These are phyloP conservation scores for Leccinum huronense DNA, from an alignment of 1,284 basidiomycete species.

Conservation along the genomic window DNA sequence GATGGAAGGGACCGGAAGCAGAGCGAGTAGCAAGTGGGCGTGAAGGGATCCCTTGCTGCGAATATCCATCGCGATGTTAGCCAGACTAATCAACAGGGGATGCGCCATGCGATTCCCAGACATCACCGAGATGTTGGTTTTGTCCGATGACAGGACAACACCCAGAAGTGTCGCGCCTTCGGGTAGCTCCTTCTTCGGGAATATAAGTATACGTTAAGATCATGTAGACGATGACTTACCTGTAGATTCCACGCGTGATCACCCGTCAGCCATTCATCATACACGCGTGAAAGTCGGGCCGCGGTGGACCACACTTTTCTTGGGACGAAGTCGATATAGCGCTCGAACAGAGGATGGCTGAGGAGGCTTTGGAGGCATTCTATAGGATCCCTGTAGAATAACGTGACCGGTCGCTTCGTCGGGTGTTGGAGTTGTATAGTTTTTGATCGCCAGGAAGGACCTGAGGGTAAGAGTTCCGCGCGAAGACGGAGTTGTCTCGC, in stretches of 20 bases:
- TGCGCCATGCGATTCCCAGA: not conserved
- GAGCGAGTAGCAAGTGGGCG: not conserved
- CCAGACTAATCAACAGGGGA: not conserved
- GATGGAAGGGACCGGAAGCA: not conserved
- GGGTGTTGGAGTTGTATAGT: not conserved
- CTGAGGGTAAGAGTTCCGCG: not conserved
- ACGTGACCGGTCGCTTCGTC: not conserved
- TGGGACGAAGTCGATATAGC: not conserved
- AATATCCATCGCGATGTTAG: not conserved
- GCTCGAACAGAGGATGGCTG: not conserved
- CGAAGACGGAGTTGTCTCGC: not conserved
- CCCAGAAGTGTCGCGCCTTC: not conserved
- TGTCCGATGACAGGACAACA: not conserved
- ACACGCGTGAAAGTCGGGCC: not conserved
- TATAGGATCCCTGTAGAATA: not conserved
- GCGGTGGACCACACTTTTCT: not conserved
- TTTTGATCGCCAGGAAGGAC: not conserved
- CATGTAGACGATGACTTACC: not conserved
- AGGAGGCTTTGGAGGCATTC: not conserved
- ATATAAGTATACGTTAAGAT: not conserved
- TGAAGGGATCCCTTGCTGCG: not conserved
- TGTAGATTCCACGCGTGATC: not conserved
- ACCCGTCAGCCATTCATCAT: not conserved
- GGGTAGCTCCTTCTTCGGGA: not conserved
- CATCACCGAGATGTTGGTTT: not conserved